Conservation (phyloP, 2,329 filamentous ascomycete genomes). For the Diaporthe sp. region DNA sequence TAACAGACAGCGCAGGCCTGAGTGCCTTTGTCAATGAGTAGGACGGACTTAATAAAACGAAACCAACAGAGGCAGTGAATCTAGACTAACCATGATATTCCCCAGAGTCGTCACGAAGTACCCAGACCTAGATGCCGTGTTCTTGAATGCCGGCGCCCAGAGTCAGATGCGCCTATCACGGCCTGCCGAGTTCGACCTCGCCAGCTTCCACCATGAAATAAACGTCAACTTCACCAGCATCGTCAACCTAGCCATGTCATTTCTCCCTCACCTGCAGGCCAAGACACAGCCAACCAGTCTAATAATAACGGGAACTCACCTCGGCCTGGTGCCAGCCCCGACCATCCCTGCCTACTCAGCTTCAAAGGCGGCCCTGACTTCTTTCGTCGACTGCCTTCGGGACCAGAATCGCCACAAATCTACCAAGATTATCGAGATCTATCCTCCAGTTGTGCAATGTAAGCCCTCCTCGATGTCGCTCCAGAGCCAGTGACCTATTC, state of each 20-base stretch:
- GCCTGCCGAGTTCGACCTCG: constrained; percentile 54
- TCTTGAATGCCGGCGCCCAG: constrained; percentile 52
- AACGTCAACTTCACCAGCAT: constrained; percentile 57
- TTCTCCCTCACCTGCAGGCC: constrained; percentile 55
- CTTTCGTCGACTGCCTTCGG: constrained; percentile 57
- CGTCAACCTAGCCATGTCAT: constrained; percentile 57
- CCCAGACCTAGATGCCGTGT: constrained; percentile 59
- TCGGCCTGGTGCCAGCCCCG: constrained; percentile 55
- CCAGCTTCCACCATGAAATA: constrained; percentile 54
- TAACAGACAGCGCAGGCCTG: constrained; percentile 53
- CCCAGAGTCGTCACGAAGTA: constrained; percentile 43
- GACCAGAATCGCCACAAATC: constrained; percentile 49
- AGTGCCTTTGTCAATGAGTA: constrained; percentile 49
- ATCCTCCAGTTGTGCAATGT: constrained; percentile 50
- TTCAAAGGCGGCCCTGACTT: constrained; percentile 59
- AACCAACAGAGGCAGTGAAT: neutral
- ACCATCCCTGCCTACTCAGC: constrained; percentile 58
- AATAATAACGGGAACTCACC: constrained; percentile 54
- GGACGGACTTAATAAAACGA: neutral
- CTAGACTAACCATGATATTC: neutral
- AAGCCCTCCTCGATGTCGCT: constrained; percentile 45
- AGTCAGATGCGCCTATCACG: constrained; percentile 53
- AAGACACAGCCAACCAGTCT: constrained; percentile 40
- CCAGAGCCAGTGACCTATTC: neutral
- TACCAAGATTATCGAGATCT: constrained; percentile 55